Base-by-base conservation (phyloP, 2,329 filamentous ascomycete genomes). In the Fusarium pseudoanthophilum region DNA sequence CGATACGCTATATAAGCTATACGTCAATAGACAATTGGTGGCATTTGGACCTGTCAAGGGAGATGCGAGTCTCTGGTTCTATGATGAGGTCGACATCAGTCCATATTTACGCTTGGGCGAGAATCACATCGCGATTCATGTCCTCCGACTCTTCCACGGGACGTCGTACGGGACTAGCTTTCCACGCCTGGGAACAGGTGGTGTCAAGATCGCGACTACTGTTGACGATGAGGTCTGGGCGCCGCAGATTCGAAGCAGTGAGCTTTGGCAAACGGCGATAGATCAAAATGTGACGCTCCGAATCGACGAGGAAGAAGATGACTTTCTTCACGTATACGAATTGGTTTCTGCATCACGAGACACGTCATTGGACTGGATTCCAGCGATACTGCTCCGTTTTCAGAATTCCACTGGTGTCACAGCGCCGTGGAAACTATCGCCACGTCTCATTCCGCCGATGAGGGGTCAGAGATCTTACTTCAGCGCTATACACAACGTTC, bases 291-390 rank as follows among this genome's bases (percentile, higher is more conserved):
- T 36, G 4, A 30, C 9, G 5, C 30, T 64, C 0, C 56, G 37
- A 0, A 37, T 51, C 1, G 56, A 51, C 3, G 36, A 64, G n/a
- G 11, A 26, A 1, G 61, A 64, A 11, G 61, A 64, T 26, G 56
- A 61, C 11, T 64, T 64, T 9, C 61, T 64, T 16, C 61, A 64
- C 18, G 15, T 61, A 2, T 64, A 49, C 16, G 61, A 64, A 30
- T 10, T 18, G 7, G 21, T 18, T 11, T 40, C 16, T 5, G 8
- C 11, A 5, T 20, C 48, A 2, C 16, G 11, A 16, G n/a, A 24
- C 1, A 11, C 6, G 0, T 2, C 32, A 1, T 6, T 58, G 5
- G 26, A 9, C 4, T 64, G 61, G 56, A 28, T 24, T 18, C 4
- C 61, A 0, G 61, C 56, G 2, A 26, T 7, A 9, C 7, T 51